Evolutionary conservation across 768 basidiomycete genomes (phyloP), one percentile per base, ranked within the genome.

Genomic region (Lactarius tabidus): DNA sequence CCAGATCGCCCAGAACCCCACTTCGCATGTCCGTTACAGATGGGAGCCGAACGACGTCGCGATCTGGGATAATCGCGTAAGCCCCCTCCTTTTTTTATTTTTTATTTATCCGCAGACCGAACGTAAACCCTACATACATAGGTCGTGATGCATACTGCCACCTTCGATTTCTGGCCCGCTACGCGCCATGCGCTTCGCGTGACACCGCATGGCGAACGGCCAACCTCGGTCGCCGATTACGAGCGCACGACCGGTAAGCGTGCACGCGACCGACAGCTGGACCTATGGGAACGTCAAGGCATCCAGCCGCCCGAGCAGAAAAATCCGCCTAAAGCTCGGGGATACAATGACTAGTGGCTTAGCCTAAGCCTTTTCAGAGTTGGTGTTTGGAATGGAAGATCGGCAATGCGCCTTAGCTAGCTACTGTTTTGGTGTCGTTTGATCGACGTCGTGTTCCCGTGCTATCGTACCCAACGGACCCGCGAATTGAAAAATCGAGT

Each of bases 1-100:
- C 70, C 84, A 88, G 71, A 85, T 93, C 70, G 80, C 81, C 59
- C 82, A 85, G 68, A 90, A 86, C 73, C 82, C 84, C 7, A 89
- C 90, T 72, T 85, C 84, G 75, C 89, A 90, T 66, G 86, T 89
- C 48, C 85, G 88, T 64, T 89, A 89, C 81, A 83, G 80, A 67
- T 93, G 91, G 91, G 82, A 88, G 72, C 77, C 80, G 41, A 85
- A 91, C 72, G 87, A 88, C 48, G 77, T 93, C 59, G 91, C 90
- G n/a, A 79, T 93, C 73, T 93, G 92, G 91, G 90, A 93, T 71
- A 93, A 93, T 75, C 80, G 91, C 74, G 89, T 89, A 67, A 43
- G 82, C 73, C 23, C 39, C 20, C 9, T 48, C 23, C 35, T 38
- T 0, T 18, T 29, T 57, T 20, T 26, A 26, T 33, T 6, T 43